Evolutionary conservation across 148 eudicot genomes (phyloP), one percentile per base, ranked within the genome.

Genomic region (Cornus suecica): DNA sequence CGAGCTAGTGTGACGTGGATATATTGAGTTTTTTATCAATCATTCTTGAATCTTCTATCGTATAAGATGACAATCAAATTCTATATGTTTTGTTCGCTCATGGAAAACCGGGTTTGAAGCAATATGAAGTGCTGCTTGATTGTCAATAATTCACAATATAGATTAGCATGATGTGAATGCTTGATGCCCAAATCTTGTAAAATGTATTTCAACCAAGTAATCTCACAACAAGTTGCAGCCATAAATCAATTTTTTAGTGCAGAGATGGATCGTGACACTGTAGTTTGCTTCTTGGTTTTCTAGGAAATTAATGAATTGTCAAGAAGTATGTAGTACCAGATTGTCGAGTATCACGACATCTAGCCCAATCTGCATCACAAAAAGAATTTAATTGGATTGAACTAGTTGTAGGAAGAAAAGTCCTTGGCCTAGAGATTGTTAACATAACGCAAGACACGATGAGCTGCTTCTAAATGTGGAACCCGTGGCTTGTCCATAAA

Each of bases 61-160:
- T n/a, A n/a, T n/a, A n/a, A n/a, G n/a, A n/a, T 64, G 66, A 64
- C 30, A 64, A 27, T 25, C 30, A 64, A 64, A 23, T 64, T 64
- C 66, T 8, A 64, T 24, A 13, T 64, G 66, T 13, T 64, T 64
- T 64, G 66, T 64, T 24, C 30, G 25, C 24, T 64, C 30, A 64
- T 24, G 66, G 10, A 64, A 64, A 3, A 64, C 29, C 5, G 30
- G 66, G 24, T 64, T 64, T 24, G 66, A 64, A 22, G 30, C 27
- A 24, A 64, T 27, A 23, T 64, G 66, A 64, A 64, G 14, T 0
- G 66, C 27, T 4, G 66, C 29, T 64, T 64, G 66, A 22, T 64
- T 64, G 29, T 64, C 66, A 64, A n/a, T n/a, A n/a, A n/a, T n/a
- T n/a, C n/a, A n/a, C 66, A 64, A 11, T 23, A 8, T 0, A 64